Base-by-base conservation (phyloP, 352 stramenopile species). In the Globisporangium splendens region DNA sequence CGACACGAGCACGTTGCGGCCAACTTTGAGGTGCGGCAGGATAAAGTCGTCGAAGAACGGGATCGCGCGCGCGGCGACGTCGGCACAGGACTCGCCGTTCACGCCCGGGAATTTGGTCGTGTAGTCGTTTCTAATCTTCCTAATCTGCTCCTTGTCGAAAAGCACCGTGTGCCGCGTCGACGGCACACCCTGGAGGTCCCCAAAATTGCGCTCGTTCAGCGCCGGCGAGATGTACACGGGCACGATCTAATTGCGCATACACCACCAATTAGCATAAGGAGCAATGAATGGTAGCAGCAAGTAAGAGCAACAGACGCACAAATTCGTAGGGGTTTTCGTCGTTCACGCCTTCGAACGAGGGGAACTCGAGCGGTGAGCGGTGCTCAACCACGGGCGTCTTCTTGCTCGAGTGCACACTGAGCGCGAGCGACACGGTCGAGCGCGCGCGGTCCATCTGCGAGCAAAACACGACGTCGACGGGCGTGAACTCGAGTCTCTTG, bases 181-280 rank as follows among this genome's bases (percentile, higher is more conserved):
- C n/a, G 84, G 84, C 8, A 93, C 84, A 44, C 82, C 82, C 63
- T 91, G 84, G 3, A 93, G 56, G 53, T 91, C 82, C 1, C 84
- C 84, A 69, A 93, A 93, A 70, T 93, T 91, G 48, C 84, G 75
- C 58, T 93, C 84, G 46, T 93, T 93, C 13, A 93, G 67, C 21
- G 81, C 81, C 5, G 81, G 76, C 2, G 84, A 86, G 18, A 93
- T 78, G 63, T 91, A 93, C 54, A 93, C 82, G 0, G 84, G 84
- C 33, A 83, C 77, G 54, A 91, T 82, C 82, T 91, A 31, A 2
- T 31, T 54, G 22, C 47, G 2, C 2, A 56, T 46, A 28, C 57
- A 63, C 22, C 54, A 58, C 6, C n/a, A 57, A 0, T 35, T 15
- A 60, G 0, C 42, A 12, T 15, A 35, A 63, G 39, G 17, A 44